A percentile compares a stretch with the other conserved stretches of the same genome.
phyloP scores from a whole-genome alignment of 2,329 filamentous ascomycete genomes.

The Trichoderma lentiforme region DNA sequence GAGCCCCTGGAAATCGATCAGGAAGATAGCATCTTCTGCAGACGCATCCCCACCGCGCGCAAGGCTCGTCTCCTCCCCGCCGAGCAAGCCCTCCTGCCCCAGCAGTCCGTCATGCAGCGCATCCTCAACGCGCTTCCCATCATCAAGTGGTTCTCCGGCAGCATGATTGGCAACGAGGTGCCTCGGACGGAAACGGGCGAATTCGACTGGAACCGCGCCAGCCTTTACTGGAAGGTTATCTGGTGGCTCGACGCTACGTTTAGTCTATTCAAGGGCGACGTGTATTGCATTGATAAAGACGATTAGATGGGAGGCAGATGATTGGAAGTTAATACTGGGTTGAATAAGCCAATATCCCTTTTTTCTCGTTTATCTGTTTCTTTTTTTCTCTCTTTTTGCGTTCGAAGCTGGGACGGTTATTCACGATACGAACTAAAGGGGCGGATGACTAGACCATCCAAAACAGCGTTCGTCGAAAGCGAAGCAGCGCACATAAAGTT shows the following conservation, averaged over 20 bases:
- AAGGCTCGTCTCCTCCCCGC: conserved; percentile 63
- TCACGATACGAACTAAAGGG: neutral
- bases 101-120: conserved; percentile 62
- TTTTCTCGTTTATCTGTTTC: neutral
- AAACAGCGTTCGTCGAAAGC: neutral
- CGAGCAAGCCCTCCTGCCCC: conserved; percentile 67
- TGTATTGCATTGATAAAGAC: conserved; percentile 56
- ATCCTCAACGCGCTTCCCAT: conserved; percentile 65
- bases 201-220: conserved; percentile 71
- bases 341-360: neutral
- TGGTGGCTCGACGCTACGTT: conserved; percentile 61
- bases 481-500: neutral
- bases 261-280: conserved; percentile 56
- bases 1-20: conserved; percentile 31
- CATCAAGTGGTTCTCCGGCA: conserved; percentile 67
- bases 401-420: neutral
- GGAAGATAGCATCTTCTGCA: conserved; percentile 49
- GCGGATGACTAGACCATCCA: neutral
- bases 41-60: conserved; percentile 64
- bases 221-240: conserved; percentile 65
- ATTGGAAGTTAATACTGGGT: neutral
- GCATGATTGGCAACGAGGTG: conserved; percentile 72
- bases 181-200: conserved; percentile 69
- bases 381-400: neutral
- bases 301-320: conserved; percentile 37